Evolutionary conservation across 2,329 filamentous ascomycete genomes (phyloP).

Genomic region (Plenodomus lindquistii): DNA sequence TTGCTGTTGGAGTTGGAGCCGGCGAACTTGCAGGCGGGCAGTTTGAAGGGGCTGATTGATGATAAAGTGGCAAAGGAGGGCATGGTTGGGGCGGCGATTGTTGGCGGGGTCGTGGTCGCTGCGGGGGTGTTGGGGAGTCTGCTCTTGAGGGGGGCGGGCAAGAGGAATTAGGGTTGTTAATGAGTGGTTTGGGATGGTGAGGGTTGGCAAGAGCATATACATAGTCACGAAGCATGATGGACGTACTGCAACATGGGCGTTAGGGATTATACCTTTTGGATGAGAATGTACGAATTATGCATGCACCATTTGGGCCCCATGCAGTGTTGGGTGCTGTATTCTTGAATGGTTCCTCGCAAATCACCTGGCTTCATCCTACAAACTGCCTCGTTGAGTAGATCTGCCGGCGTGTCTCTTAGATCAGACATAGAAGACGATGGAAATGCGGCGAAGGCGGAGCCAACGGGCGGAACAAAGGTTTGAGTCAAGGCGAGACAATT

Average conservation of each 20-base stretch:
- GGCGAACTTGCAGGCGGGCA: conserved; percentile 85
- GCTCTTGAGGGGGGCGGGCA: conserved; percentile 71
- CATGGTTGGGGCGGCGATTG: conserved; percentile 89
- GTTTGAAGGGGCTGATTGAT: conserved; percentile 85
- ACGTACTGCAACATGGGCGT: not conserved
- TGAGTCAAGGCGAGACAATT: conserved; percentile 25
- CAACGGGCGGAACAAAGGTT: conserved; percentile 22
- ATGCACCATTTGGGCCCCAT: not conserved
- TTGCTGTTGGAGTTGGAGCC: conserved; percentile 88
- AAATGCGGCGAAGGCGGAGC: conserved; percentile 25
- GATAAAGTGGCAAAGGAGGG: conserved; percentile 96
- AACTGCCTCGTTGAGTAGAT: too few species aligned
- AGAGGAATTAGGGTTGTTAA: conserved; percentile 56
- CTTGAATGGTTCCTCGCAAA: too few species aligned
- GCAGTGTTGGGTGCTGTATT: too few species aligned
- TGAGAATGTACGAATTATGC: conserved; percentile 3
- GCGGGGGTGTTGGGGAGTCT: conserved; percentile 92
- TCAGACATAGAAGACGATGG: conserved; percentile 27
- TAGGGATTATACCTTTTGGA: conserved; percentile 17
- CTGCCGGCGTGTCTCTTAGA: not conserved
- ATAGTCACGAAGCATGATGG: not conserved
- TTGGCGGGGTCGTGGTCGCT: conserved; percentile 88
- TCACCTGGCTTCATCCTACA: too few species aligned
- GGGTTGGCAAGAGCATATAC: not conserved
- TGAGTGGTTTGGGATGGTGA: too few species aligned